Conservation (phyloP, 1,284 basidiomycete genomes). For the Retiboletus flavoniger region DNA sequence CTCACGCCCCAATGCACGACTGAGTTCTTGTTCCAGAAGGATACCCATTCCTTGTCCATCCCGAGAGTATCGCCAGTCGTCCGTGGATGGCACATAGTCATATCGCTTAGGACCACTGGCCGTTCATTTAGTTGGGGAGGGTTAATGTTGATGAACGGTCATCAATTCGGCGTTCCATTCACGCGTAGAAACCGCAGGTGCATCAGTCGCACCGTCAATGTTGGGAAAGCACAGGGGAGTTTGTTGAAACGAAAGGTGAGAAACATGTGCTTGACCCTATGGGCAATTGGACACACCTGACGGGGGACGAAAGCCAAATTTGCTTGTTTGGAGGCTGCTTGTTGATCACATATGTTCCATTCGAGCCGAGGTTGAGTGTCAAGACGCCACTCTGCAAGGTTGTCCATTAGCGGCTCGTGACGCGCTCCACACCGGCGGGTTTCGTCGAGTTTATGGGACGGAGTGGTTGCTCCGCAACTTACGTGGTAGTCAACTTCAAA, state of each 20-base stretch:
- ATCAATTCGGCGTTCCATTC: constrained; percentile 6
- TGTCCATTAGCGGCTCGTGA: constrained; percentile 13
- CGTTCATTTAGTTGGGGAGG: constrained; percentile 3
- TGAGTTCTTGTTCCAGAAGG: constrained; percentile 70
- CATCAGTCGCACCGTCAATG: not conserved
- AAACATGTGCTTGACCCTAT: not conserved
- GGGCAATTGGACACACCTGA: constrained; percentile 50
- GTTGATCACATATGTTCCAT: constrained; percentile 98
- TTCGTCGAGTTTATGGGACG: not conserved
- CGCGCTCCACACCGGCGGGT: constrained; percentile 11
- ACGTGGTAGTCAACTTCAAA: constrained; percentile 96
- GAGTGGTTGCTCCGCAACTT: constrained; percentile 36
- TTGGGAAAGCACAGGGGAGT: constrained; percentile 2
- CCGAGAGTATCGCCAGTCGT: constrained; percentile 79
- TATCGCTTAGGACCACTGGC: constrained; percentile 86
- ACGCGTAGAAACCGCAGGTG: not conserved
- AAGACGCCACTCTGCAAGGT: constrained; percentile 78
- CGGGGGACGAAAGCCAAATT: constrained; percentile 95
- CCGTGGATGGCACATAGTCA: constrained; percentile 59
- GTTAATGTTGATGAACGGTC: not conserved
- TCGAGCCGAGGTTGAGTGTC: constrained; percentile 77
- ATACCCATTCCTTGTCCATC: constrained; percentile 61
- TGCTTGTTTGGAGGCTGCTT: constrained; percentile 99
- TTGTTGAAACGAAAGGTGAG: constrained; percentile 7
- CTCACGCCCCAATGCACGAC: constrained; percentile 37